Conservation (phyloP, 768 basidiomycete genomes). For the Lactarius akahatsu region DNA sequence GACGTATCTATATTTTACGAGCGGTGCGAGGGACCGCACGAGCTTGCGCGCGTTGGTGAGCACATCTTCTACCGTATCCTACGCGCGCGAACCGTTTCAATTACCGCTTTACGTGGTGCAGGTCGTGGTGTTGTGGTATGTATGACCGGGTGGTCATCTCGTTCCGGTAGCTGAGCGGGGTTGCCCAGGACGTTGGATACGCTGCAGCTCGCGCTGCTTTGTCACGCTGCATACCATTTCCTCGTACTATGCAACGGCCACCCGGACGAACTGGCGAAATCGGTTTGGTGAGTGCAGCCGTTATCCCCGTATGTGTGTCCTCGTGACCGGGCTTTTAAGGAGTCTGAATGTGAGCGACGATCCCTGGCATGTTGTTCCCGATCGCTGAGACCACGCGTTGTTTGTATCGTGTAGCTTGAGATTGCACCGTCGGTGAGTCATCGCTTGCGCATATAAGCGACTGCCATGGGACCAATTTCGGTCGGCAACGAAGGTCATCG, state of each 20-base stretch:
- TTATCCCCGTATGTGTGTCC: neutral
- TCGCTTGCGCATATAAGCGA: neutral
- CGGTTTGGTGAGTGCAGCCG: constrained; percentile 11
- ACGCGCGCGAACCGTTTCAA: neutral
- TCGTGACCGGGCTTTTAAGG: neutral
- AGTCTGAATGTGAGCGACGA: constrained; percentile 14
- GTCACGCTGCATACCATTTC: constrained; percentile 15
- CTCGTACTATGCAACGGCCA: neutral
- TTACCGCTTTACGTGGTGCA: neutral
- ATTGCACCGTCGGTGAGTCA: constrained; percentile 14
- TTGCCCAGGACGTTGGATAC: constrained; percentile 9
- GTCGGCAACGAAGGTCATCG: constrained; percentile 5
- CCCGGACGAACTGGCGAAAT: neutral
- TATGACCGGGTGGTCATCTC: neutral
- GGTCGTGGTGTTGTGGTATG: constrained; percentile 11
- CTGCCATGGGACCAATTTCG: neutral
- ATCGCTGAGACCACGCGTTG: neutral
- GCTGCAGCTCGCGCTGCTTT: constrained; percentile 11
- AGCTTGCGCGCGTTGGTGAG: constrained; percentile 16
- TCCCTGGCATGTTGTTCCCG: neutral
- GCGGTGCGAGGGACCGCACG: neutral
- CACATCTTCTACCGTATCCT: too few species aligned
- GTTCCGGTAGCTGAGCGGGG: neutral
- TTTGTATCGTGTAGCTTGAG: constrained; percentile 4
- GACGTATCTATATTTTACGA: constrained; percentile 8